Percentiles rank a stretch among this genome's conserved stretches.
phyloP scores from a whole-genome alignment of 257 asterid genomes.

The Forsythia viridissima region DNA sequence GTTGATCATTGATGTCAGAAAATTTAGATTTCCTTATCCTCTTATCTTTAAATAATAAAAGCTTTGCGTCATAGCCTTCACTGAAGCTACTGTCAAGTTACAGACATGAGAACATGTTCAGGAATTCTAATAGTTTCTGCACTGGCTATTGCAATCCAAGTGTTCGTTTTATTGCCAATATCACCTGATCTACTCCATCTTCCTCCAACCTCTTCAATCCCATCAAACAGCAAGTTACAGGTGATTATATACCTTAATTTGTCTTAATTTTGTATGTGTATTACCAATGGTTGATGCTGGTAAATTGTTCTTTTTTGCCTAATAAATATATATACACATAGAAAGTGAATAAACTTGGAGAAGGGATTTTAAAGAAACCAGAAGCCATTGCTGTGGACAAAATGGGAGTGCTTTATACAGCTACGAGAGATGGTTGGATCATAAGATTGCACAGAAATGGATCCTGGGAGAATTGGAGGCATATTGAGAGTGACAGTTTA shows the following conservation, averaged over 20 bases:
- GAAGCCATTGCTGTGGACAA: slow-evolving; percentile 57
- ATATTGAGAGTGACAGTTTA: slow-evolving; percentile 27
- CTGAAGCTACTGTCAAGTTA: neutral
- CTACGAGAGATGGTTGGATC: slow-evolving; percentile 71
- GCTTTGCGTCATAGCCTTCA: neutral
- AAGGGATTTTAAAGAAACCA: slow-evolving; percentile 56
- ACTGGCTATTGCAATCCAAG: slow-evolving; percentile 41
- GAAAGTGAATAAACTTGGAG: slow-evolving; percentile 67
- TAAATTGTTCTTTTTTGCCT: neutral
- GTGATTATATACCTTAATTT: slow-evolving; percentile 18
- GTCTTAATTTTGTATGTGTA: too few relatives aligned
- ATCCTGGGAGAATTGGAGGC: slow-evolving; percentile 58
- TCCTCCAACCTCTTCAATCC: slow-evolving; percentile 35
- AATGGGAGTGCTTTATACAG: slow-evolving; percentile 51
- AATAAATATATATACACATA: neutral
- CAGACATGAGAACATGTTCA: slow-evolving; percentile 20
- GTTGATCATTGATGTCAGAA: too few relatives aligned
- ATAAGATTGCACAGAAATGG: slow-evolving; percentile 55
- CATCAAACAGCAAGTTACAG: slow-evolving; percentile 59
- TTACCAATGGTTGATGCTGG: neutral
- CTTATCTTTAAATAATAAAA: neutral
- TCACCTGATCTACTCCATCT: slow-evolving; percentile 39
- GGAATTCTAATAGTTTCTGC: slow-evolving; percentile 34
- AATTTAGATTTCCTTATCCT: neutral
- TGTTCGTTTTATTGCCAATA: slow-evolving; percentile 38